Percentiles rank a stretch among this genome's conserved stretches.
Conservation (phyloP, 2,329 filamentous ascomycete species). For the Neonectria ditissima region DNA sequence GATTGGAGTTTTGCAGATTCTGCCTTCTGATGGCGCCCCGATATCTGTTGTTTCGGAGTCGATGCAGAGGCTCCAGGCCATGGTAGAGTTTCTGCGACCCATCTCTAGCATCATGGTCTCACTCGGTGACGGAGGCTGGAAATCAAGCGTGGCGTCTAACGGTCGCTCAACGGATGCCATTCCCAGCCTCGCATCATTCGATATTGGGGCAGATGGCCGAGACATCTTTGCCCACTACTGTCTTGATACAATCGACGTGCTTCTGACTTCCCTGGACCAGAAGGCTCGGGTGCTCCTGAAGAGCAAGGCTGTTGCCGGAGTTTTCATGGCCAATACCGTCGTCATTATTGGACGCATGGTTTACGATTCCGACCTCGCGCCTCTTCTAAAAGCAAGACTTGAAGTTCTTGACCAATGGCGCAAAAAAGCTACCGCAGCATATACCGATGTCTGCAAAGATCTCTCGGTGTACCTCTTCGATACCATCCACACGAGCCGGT, state of each 20-base stretch:
- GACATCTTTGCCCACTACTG: slow-evolving; percentile 92
- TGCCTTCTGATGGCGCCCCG: slow-evolving; percentile 83
- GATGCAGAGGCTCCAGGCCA: slow-evolving; percentile 86
- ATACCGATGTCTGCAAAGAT: slow-evolving; percentile 90
- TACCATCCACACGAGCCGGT: slow-evolving; percentile 88
- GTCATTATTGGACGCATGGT: slow-evolving; percentile 88
- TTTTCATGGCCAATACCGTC: slow-evolving; percentile 91
- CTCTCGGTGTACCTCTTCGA: slow-evolving; percentile 87
- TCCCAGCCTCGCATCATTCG: slow-evolving; percentile 81
- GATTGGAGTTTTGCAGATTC: slow-evolving; percentile 70
- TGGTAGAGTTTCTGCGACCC: slow-evolving; percentile 88
- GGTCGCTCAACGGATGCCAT: slow-evolving; percentile 72
- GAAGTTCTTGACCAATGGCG: slow-evolving; percentile 82
- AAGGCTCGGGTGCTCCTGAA: slow-evolving; percentile 81
- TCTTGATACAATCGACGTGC: slow-evolving; percentile 85
- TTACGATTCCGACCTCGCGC: slow-evolving; percentile 79
- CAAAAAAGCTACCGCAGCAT: slow-evolving; percentile 85
- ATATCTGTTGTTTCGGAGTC: slow-evolving; percentile 84
- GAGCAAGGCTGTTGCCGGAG: slow-evolving; percentile 81
- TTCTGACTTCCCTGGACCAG: slow-evolving; percentile 80
- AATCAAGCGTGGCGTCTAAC: slow-evolving; percentile 61
- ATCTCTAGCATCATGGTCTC: slow-evolving; percentile 92
- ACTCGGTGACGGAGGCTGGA: slow-evolving; percentile 93
- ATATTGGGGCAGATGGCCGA: slow-evolving; percentile 88
- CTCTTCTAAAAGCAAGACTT: slow-evolving; percentile 76